Evolutionary conservation across 495 filamentous ascomycete species (phyloP).

Genomic region (Mytilinidion resinicola): DNA sequence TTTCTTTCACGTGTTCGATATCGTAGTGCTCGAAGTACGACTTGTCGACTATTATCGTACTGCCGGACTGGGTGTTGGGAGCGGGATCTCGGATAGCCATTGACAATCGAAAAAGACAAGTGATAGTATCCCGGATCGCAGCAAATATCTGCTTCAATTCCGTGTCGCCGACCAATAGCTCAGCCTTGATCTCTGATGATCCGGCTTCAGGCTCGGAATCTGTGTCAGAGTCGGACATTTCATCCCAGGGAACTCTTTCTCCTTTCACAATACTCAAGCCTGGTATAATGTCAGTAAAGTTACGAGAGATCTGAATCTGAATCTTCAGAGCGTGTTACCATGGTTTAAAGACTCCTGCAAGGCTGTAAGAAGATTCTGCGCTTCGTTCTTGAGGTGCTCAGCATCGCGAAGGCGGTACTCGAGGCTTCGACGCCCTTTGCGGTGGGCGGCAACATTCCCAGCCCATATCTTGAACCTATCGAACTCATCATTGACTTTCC

Average conservation of each 20-base stretch:
- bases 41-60: constrained; percentile 24
- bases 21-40: constrained; percentile 26
- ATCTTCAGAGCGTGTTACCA: background rate
- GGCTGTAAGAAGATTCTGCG: constrained; percentile 9
- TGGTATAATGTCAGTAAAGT: background rate
- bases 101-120: constrained; percentile 35
- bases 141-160: constrained; percentile 22
- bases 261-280: constrained; percentile 7
- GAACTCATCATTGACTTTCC: constrained; percentile 10
- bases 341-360: constrained; percentile 8
- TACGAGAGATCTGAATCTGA: background rate
- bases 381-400: constrained; percentile 9
- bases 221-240: constrained; percentile 12
- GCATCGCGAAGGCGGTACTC: constrained; percentile 21
- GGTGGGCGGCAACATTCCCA: constrained; percentile 22
- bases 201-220: constrained; percentile 8
- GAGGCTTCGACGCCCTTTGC: constrained; percentile 11
- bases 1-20: constrained; percentile 21
- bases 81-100: constrained; percentile 36
- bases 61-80: constrained; percentile 32
- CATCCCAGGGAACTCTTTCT: constrained; percentile 15
- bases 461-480: constrained; percentile 22
- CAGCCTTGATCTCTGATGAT: constrained; percentile 1
- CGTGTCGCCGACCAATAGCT: background rate
- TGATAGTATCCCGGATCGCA: constrained; percentile 26